phyloP scores from a whole-genome alignment of 2,329 filamentous ascomycete species.

The Emmonsiellopsis sp. region DNA sequence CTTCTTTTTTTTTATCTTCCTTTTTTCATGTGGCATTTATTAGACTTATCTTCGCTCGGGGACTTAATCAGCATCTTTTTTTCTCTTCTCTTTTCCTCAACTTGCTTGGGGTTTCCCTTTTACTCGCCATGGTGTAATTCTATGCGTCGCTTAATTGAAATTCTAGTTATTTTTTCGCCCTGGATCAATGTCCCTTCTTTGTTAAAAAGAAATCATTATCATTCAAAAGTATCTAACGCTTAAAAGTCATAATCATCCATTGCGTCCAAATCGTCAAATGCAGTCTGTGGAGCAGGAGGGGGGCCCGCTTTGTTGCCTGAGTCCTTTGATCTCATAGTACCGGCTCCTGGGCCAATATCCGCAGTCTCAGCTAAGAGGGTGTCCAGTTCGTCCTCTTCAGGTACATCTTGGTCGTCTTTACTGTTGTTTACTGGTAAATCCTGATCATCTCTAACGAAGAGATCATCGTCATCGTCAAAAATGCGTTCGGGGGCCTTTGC shows the following conservation, averaged over 20 bases:
- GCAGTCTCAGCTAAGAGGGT: constrained; percentile 1
- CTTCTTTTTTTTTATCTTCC: too few relatives aligned
- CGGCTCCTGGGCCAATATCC: background rate
- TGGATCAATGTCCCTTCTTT: background rate
- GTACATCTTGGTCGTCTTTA: background rate
- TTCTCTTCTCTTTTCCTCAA: background rate
- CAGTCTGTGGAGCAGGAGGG: background rate
- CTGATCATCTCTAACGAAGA: background rate
- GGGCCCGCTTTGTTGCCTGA: too few relatives aligned
- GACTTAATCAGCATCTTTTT: background rate
- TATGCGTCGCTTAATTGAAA: background rate
- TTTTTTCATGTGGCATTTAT: too few relatives aligned
- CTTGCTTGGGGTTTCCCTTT: background rate
- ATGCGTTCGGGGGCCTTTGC: constrained; percentile 9
- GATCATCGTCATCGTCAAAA: constrained; percentile 15
- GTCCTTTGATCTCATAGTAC: background rate
- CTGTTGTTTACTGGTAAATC: background rate
- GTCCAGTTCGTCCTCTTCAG: constrained; percentile 1
- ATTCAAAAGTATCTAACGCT: background rate
- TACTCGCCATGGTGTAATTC: background rate
- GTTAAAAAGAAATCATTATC: background rate
- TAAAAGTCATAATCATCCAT: constrained; percentile 3
- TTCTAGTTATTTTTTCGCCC: background rate
- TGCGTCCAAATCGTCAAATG: constrained; percentile 2
- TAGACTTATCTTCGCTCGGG: too few relatives aligned